Base-by-base conservation (phyloP, 2,329 filamentous ascomycete species). In the Trichoderma koningiopsis region DNA sequence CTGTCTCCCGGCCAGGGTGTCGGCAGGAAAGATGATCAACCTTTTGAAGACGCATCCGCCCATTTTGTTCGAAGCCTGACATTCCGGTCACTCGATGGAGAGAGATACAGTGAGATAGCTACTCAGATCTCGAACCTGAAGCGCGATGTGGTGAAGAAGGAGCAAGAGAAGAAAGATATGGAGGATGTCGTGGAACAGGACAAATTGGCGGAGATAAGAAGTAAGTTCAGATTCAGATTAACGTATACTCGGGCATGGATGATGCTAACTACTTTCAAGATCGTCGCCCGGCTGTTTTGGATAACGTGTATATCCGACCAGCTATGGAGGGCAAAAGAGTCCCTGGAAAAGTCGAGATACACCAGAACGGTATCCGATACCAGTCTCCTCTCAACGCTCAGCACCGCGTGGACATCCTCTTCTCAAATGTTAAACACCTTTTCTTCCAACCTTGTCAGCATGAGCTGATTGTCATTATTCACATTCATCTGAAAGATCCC, bases 91-190 rank as follows among this genome's bases (percentile, higher is more conserved):
- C 91, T 92, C 72, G 93, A 98, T 77, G 91, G 94, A 70, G 89
- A 93, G 71, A 90, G 95, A 72, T 94, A 99, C 78, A 91, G 93
- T 70, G 93, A 96, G 75, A 96, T 99, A 73, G 91, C 94, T 14
- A 92, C 92, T 71, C 92, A 97, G 77, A 98, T 99, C 75, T 95
- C 93, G 13, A 96, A 97, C 77, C 91, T 99, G 84, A 97, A 97
- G 84, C 97, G 96, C 78, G 93, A 95, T 74, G 90, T 92, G 5
- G 88, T 93, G 53, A 94, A 97, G 81, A 92, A 93, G 75, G 96
- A 99, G 80, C 94, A 97, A 76, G 95, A 97, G 81, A 97, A 98
- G 88, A 99, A 99, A 83, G 95, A 99, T 75, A 92, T 99, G 92
- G 96, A 99, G 79, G 96, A 99, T 80, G 96, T 99, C 27, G 94